phyloP scores from a whole-genome alignment of 176 grass and related monocot genomes.

The Hyparrhenia diplandra region DNA sequence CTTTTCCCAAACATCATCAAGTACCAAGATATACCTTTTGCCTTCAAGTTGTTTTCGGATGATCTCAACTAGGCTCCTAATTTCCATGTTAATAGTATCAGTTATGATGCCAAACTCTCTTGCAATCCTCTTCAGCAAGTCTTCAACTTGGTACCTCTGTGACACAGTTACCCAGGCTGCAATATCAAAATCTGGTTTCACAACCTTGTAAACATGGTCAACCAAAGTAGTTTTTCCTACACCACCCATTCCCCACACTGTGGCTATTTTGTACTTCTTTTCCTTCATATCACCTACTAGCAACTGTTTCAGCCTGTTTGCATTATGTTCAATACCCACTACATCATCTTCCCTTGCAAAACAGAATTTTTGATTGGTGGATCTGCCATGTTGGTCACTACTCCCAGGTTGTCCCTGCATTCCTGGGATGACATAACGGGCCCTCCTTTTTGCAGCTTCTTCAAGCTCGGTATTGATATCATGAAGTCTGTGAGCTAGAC shows the following conservation, averaged over 20 bases:
- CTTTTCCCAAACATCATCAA: background rate
- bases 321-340: background rate
- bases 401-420: too few relatives aligned
- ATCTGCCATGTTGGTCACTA: background rate
- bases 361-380: background rate
- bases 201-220: background rate
- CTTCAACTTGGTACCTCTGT: background rate
- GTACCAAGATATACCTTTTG: background rate
- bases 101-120: background rate
- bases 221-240: background rate
- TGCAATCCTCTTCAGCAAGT: background rate
- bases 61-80: background rate
- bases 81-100: background rate
- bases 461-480: background rate
- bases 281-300: background rate
- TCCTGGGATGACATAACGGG: background rate
- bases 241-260: constrained; percentile 15
- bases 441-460: background rate
- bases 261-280: background rate
- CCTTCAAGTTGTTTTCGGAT: background rate
- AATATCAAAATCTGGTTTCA: background rate
- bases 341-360: background rate
- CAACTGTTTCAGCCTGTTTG: background rate
- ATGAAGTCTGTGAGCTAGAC: background rate
- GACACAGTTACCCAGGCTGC: background rate